These are phyloP conservation scores for Candida orba DNA, from an alignment of 805 yeast genomes.

Conservation along the genomic window DNA sequence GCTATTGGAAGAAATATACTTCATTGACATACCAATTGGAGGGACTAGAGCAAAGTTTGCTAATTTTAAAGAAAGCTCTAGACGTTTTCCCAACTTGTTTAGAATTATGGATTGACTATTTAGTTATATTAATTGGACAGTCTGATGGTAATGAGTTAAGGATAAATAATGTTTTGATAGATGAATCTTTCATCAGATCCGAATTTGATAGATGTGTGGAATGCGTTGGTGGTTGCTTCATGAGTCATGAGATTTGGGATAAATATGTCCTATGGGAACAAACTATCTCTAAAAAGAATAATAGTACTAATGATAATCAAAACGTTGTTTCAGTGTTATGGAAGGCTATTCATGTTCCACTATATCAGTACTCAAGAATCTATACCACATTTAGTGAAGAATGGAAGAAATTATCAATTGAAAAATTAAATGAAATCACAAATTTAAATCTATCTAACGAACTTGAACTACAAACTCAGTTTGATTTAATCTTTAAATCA, in stretches of 20 bases:
- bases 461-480: slow-evolving; percentile 11
- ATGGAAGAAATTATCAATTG: neutral
- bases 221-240: slow-evolving; percentile 61
- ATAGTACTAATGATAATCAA: slow-evolving; percentile 28
- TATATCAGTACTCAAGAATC: slow-evolving; percentile 73
- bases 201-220: slow-evolving; percentile 43
- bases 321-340: slow-evolving; percentile 36
- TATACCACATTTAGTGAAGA: slow-evolving; percentile 15
- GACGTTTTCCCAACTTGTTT: slow-evolving; percentile 47
- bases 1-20: slow-evolving; percentile 58
- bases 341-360: slow-evolving; percentile 50
- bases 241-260: slow-evolving; percentile 82
- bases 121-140: slow-evolving; percentile 43
- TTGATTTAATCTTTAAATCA: slow-evolving; percentile 10
- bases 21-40: slow-evolving; percentile 47
- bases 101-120: slow-evolving; percentile 65
- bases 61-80: slow-evolving; percentile 36
- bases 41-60: slow-evolving; percentile 46
- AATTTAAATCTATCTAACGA: slow-evolving; percentile 14
- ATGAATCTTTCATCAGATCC: slow-evolving; percentile 27
- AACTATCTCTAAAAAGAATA: slow-evolving; percentile 7
- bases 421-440: neutral
- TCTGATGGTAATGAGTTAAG: slow-evolving; percentile 24
- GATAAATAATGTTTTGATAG: slow-evolving; percentile 2
- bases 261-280: slow-evolving; percentile 54